phyloP scores from a whole-genome alignment of 176 grass and related monocot species.

The Lolium perenne region DNA sequence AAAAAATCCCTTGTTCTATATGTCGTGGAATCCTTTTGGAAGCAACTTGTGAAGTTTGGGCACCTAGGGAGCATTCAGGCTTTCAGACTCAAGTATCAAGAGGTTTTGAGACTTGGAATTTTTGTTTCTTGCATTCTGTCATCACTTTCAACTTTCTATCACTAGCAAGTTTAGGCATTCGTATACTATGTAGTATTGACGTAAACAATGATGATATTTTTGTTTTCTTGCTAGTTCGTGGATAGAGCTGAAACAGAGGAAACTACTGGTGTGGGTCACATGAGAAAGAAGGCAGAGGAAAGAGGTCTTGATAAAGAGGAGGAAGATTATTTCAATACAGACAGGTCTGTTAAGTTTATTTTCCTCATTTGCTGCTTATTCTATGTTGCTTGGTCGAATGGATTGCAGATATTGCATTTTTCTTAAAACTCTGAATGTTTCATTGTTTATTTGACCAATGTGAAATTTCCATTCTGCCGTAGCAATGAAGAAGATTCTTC shows the following conservation, averaged over 20 bases:
- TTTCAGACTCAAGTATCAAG: conserved; percentile 74
- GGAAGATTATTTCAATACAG: conserved; percentile 78
- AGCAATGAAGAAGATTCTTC: conserved; percentile 76
- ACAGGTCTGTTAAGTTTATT: conserved; percentile 63
- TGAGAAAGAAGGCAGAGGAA: conserved; percentile 63
- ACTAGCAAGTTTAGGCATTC: conserved; percentile 8
- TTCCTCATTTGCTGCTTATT: conserved; percentile 44
- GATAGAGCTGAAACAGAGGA: conserved; percentile 49
- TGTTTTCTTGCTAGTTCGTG: conserved; percentile 58
- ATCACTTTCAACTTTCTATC: conserved; percentile 30
- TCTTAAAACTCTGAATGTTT: conserved; percentile 22
- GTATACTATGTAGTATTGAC: conserved; percentile 31
- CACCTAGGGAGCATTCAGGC: conserved; percentile 60
- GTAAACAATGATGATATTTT: conserved; percentile 23
- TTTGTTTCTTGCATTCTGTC: background rate
- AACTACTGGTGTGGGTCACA: conserved; percentile 47
- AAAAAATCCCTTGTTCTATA: conserved; percentile 66
- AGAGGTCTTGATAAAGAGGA: conserved; percentile 73
- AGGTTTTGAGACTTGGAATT: conserved; percentile 54
- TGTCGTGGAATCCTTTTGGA: conserved; percentile 64
- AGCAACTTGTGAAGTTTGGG: conserved; percentile 70
- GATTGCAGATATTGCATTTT: conserved; percentile 9
- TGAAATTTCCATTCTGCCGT: conserved; percentile 34
- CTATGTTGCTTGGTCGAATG: conserved; percentile 33
- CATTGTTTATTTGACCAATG: conserved; percentile 15